Conservation (phyloP, 1,284 basidiomycete species). For the Ustilago vetiveriae region DNA sequence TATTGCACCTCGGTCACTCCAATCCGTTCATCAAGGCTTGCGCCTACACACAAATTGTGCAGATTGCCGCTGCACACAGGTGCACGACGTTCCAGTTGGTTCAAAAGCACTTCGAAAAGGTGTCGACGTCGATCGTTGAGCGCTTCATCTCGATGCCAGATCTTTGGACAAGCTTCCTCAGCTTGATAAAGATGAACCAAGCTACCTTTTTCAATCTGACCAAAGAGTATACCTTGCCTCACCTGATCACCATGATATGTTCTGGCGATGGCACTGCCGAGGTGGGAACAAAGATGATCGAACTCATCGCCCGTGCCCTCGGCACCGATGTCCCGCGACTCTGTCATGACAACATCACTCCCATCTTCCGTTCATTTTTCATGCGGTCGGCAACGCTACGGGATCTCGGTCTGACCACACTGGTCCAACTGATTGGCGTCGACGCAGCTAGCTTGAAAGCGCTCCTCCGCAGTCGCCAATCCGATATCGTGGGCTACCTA, state of each 20-base stretch:
- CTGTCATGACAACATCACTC: constrained; percentile 57
- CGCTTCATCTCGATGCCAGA: constrained; percentile 55
- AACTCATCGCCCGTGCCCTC: constrained; percentile 54
- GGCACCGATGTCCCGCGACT: constrained; percentile 50
- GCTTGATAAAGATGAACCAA: constrained; percentile 57
- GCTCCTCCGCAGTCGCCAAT: constrained; percentile 55
- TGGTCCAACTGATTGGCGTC: constrained; percentile 48
- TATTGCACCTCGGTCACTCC: constrained; percentile 45
- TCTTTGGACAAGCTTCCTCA: constrained; percentile 54
- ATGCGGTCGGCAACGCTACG: constrained; percentile 40
- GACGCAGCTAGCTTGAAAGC: constrained; percentile 46
- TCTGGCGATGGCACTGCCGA: constrained; percentile 29
- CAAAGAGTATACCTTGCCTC: constrained; percentile 59
- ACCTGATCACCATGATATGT: constrained; percentile 53
- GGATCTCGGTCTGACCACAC: constrained; percentile 38
- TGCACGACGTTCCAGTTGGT: constrained; percentile 64
- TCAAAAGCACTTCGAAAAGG: constrained; percentile 49
- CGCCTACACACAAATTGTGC: constrained; percentile 54
- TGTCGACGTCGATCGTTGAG: constrained; percentile 54
- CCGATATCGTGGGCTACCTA: constrained; percentile 63
- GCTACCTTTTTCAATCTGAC: constrained; percentile 62
- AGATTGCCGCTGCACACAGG: constrained; percentile 51
- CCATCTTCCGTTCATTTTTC: constrained; percentile 60
- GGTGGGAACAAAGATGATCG: constrained; percentile 41
- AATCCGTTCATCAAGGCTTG: constrained; percentile 50